Evolutionary conservation across 2,329 filamentous ascomycete species (phyloP).

Genomic region (Alternaria sp.): DNA sequence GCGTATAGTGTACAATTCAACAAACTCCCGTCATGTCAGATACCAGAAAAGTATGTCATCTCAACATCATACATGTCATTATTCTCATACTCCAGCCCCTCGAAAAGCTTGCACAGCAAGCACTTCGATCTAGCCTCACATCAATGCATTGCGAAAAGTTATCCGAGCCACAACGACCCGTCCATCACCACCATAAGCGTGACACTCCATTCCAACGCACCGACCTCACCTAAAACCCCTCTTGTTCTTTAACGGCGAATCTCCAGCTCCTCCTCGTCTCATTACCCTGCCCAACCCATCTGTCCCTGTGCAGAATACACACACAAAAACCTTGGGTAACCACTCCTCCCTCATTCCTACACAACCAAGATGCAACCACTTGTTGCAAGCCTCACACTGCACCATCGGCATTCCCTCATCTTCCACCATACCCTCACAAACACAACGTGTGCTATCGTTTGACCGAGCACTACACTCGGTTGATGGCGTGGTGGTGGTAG

Average conservation of each 20-base stretch:
- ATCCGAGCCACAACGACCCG: no score
- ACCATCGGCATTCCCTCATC: slow-evolving; percentile 66
- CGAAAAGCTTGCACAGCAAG: neutral
- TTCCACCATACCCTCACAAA: slow-evolving; percentile 59
- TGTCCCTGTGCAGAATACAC: slow-evolving; percentile 51
- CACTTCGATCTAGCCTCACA: neutral
- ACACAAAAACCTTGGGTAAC: slow-evolving; percentile 53
- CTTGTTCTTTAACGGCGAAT: neutral
- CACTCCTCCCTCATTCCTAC: slow-evolving; percentile 61
- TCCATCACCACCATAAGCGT: neutral
- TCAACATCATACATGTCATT: neutral
- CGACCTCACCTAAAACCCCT: neutral
- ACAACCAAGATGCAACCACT: slow-evolving; percentile 68
- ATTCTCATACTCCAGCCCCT: neutral
- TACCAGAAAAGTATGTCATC: neutral
- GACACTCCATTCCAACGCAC: neutral
- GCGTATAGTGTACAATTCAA: no score
- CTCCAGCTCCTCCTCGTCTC: neutral
- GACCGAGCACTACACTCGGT: slow-evolving; percentile 62
- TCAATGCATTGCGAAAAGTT: neutral
- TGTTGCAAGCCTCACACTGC: slow-evolving; percentile 70
- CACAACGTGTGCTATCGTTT: slow-evolving; percentile 63
- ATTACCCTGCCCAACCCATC: slow-evolving; percentile 6
- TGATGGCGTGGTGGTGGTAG: slow-evolving; percentile 60
- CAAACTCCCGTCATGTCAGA: neutral